Evolutionary conservation across 2,329 filamentous ascomycete genomes (phyloP), one percentile per base, ranked within the genome.

Genomic region (Cladophialophora carrionii): DNA sequence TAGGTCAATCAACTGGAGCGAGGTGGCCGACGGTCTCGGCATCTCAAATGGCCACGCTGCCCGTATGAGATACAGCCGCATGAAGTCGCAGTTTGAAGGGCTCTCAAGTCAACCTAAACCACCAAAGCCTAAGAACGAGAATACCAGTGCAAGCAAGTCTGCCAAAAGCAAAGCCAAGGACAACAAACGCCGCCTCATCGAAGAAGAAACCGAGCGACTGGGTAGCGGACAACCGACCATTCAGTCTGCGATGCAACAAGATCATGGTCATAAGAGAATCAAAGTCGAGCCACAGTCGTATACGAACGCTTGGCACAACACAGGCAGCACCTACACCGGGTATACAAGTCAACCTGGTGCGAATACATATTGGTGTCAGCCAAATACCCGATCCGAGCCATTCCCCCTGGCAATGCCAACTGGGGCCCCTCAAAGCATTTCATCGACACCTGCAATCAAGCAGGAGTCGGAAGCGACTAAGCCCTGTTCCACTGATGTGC

Each of bases 11-110:
- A 81, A 85, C 68, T 85, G 84, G 84, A 79, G 79, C 55, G 71
- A 76, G 46, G 81, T 85, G 17, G 83, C 83, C 14, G 73, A 73
- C 2, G 75, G 82, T 54, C 74, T 82, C 12, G 80, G 80, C 52
- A 83, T 85, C 61, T 82, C 81, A 41, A 85, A 85, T 60, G 84
- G 83, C 43, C 84, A 85, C 70, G 83, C 83, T 3, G 83, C 83
- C 14, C 81, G 83, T 46, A 85, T 85, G 83, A 80, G 84, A 31
- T 85, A 81, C 72, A 82, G 80, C 24, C 81, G 83, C 41, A 84
- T 85, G 74, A 80, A 78, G 64, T 77, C 80, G 61, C 81, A 84
- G 54, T 83, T 84, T 77, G 83, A 85, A 65, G 80, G 80, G 14
- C 75, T 72, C 3, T 68, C 73, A 8, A 72, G 72, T 3, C 52